These are phyloP conservation scores for Trichoderma cornu-damae DNA, from an alignment of 2,329 filamentous ascomycete species.

Conservation along the genomic window DNA sequence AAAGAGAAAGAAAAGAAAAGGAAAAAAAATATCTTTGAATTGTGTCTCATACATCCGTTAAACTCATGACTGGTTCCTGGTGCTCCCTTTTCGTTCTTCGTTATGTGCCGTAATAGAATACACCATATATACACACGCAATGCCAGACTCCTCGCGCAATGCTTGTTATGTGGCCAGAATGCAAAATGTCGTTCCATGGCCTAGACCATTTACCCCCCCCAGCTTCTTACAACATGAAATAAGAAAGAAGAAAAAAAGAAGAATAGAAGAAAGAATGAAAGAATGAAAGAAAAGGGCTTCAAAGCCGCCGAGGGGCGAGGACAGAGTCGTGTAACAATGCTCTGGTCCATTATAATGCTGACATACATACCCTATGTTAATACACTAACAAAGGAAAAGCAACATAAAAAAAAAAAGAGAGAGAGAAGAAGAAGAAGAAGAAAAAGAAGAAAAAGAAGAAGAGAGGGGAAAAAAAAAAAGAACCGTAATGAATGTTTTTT, in stretches of 20 bases:
- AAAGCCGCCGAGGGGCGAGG: not conserved
- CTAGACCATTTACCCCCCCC: not conserved
- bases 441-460: not conserved
- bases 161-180: not conserved
- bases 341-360: slow-evolving; percentile 1
- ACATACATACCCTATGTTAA: slow-evolving; percentile 5
- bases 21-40: not conserved
- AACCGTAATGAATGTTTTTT: not conserved
- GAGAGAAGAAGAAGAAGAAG: too few relatives aligned
- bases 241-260: not conserved
- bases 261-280: not conserved
- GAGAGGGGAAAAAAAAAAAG: too few relatives aligned
- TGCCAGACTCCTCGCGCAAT: slow-evolving; percentile 3
- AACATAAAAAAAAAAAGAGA: not conserved
- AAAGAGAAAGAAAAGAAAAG: not conserved
- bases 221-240: not conserved
- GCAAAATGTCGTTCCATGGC: not conserved
- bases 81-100: not conserved
- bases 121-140: slow-evolving; percentile 14
- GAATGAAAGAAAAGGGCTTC: too few relatives aligned
- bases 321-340: not conserved
- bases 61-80: slow-evolving; percentile 10
- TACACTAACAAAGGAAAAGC: slow-evolving; percentile 4
- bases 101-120: slow-evolving; percentile 9
- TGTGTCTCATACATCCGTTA: slow-evolving; percentile 11